Base-by-base conservation (phyloP, 805 yeast genomes). In the Wickerhamomyces queroliae region DNA sequence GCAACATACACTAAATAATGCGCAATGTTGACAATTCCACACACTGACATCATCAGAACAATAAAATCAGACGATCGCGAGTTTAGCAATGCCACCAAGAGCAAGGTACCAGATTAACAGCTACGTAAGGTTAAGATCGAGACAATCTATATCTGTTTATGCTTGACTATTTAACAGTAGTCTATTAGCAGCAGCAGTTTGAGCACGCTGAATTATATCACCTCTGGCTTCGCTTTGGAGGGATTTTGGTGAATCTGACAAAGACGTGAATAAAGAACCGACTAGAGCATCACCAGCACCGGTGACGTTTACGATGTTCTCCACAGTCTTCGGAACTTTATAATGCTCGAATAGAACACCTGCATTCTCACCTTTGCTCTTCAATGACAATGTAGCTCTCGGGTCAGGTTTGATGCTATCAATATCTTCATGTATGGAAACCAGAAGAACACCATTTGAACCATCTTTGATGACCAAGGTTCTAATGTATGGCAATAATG, bases 231-330 rank as follows among this genome's bases (percentile, higher is more conserved):
- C 21, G 4, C 40, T 21, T 5, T 28, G 23, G 17, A 52, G 37
- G 6, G 26, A 33, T 8, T 32, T 38, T 2, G 33, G 32, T 33
- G 46, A 35, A 1, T 24, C 15, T 4, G 42, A 33, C 2, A 52
- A 26, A 13, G 28, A 43, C 11, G 36, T 37, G 11, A 76, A 56
- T 18, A 88, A 46, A 21, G 70, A 76, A 0, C 96, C 96, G 22
- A 78, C 70, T 32, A 88, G 66, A 0, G 93, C 71, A 58, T 88
- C 96, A 10, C 96, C 96, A 1, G 95, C 95, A 2, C 96, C 96
- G 9, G 91, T 86, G 24, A 84, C 95, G 48, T 80, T 85, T 22
- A 60, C 61, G 11, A 83, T 69, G 0, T 58, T 53, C 3, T 64
- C 54, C 0, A 73, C 66, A 3, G 46, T 40, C 7, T 55, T 48